Percentiles rank a stretch among this genome's conserved stretches.
These are phyloP conservation scores for Eucalyptus marginata DNA, from an alignment of 345 rosid species.

Conservation along the genomic window DNA sequence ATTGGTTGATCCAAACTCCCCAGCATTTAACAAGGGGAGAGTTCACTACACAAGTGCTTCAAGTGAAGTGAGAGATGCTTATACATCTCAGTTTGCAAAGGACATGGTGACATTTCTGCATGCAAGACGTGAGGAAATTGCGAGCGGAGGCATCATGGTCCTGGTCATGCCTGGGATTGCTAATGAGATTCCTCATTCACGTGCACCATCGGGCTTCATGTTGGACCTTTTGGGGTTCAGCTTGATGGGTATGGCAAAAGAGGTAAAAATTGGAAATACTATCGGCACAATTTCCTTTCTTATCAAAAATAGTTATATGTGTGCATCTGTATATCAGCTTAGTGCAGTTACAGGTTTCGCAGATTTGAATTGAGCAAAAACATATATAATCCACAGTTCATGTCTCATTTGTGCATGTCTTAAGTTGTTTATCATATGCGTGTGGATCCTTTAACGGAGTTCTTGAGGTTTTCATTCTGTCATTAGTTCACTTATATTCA, in stretches of 20 bases:
- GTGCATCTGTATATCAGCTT: neutral
- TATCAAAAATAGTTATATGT: neutral
- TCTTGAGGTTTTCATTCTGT: neutral
- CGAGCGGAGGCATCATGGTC: conserved; percentile 23
- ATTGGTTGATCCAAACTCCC: conserved; percentile 4
- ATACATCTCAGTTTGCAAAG: conserved; percentile 10
- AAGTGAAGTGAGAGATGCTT: conserved; percentile 11
- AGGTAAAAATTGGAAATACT: conserved; percentile 2
- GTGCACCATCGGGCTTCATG: conserved; percentile 6
- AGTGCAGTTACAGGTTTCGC: neutral
- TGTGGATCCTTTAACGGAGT: neutral
- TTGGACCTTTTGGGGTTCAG: conserved; percentile 4
- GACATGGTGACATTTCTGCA: conserved; percentile 16
- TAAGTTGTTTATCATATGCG: neutral
- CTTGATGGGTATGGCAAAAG: conserved; percentile 25
- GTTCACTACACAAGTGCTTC: conserved; percentile 24
- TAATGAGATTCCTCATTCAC: conserved; percentile 10
- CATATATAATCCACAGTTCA: neutral
- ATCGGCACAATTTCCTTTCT: neutral
- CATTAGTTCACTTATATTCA: neutral
- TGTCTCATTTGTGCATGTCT: neutral
- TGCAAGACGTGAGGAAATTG: conserved; percentile 27
- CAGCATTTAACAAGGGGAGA: conserved; percentile 25
- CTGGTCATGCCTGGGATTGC: conserved; percentile 12
- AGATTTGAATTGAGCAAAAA: neutral